Percentiles rank a stretch among this genome's conserved stretches.
Conservation (phyloP, 73 alveolate species). For the Tetrahymena borealis region DNA sequence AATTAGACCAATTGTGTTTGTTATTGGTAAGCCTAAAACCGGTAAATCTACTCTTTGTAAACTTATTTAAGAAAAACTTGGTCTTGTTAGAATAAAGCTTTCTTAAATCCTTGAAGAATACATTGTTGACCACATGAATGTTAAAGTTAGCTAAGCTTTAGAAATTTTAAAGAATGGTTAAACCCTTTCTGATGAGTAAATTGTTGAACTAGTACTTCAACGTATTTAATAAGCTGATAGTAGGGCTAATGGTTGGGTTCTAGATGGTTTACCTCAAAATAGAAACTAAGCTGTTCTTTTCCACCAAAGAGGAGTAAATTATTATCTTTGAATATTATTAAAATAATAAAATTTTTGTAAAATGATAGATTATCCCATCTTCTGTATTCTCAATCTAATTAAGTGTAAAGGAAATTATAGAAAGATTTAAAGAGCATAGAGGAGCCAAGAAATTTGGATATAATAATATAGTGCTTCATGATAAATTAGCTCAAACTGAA, state of each 20-base stretch:
- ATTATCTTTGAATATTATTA: slow-evolving; percentile 18
- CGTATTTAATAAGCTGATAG: slow-evolving; percentile 76
- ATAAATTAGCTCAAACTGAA: neutral
- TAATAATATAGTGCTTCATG: slow-evolving; percentile 9
- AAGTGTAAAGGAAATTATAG: neutral
- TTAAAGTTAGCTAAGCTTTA: slow-evolving; percentile 53
- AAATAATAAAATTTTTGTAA: neutral
- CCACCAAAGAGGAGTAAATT: slow-evolving; percentile 63
- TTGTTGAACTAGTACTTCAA: slow-evolving; percentile 70
- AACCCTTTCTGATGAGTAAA: slow-evolving; percentile 68
- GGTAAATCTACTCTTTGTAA: slow-evolving; percentile 81
- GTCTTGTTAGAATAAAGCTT: slow-evolving; percentile 60
- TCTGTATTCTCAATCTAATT: neutral
- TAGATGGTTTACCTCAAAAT: slow-evolving; percentile 93
- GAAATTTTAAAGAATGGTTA: slow-evolving; percentile 63
- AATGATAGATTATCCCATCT: slow-evolving; percentile 10
- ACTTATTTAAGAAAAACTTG: slow-evolving; percentile 61
- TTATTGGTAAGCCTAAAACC: slow-evolving; percentile 76
- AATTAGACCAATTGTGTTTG: slow-evolving; percentile 59
- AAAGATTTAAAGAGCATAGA: neutral
- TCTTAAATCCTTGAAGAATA: slow-evolving; percentile 47
- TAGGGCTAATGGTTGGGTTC: slow-evolving; percentile 64
- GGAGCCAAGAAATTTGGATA: slow-evolving; percentile 23
- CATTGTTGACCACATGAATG: slow-evolving; percentile 50
- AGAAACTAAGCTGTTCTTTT: slow-evolving; percentile 74